Conservation (phyloP, 75 land plant genomes). For the Adiantum capillusveneris region DNA sequence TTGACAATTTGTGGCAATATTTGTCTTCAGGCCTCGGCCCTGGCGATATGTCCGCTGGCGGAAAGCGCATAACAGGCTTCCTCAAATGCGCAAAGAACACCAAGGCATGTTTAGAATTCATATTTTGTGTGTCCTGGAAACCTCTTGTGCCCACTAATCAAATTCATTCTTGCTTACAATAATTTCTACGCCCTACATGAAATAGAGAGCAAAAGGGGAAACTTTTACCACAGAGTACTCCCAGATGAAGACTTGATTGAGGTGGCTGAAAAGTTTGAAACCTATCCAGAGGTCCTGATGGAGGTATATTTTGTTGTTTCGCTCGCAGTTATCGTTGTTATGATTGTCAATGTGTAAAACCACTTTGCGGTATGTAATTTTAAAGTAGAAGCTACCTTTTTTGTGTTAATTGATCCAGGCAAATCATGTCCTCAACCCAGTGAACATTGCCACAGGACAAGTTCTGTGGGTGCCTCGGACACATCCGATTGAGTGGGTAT, state of each 20-base stretch:
- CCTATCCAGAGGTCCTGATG: slow-evolving; percentile 24
- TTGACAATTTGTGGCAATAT: too few species aligned
- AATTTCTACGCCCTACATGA: too few species aligned
- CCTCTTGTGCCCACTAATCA: too few species aligned
- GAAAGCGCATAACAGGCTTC: slow-evolving; percentile 9
- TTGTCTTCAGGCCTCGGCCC: slow-evolving; percentile 10
- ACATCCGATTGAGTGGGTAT: slow-evolving; percentile 32
- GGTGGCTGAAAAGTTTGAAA: slow-evolving; percentile 14
- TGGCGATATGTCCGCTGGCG: slow-evolving; percentile 14
- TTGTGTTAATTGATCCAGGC: slow-evolving; percentile 19
- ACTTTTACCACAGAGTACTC: slow-evolving; percentile 24
- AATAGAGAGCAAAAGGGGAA: slow-evolving; percentile 8
- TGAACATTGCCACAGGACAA: slow-evolving; percentile 24
- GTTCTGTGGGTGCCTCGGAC: slow-evolving; percentile 34
- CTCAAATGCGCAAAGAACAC: not conserved
- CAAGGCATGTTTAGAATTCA: not conserved
- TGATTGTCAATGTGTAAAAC: too few species aligned
- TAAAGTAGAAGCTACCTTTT: not conserved
- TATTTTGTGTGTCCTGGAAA: too few species aligned
- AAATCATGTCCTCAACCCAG: slow-evolving; percentile 22
- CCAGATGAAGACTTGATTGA: slow-evolving; percentile 24
- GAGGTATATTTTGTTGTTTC: slow-evolving; percentile 15
- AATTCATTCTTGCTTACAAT: too few species aligned
- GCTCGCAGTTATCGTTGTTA: too few species aligned
- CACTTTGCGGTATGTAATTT: too few species aligned